Conservation (phyloP, 179 eudicot species). For the Corrigiola litoralis region DNA sequence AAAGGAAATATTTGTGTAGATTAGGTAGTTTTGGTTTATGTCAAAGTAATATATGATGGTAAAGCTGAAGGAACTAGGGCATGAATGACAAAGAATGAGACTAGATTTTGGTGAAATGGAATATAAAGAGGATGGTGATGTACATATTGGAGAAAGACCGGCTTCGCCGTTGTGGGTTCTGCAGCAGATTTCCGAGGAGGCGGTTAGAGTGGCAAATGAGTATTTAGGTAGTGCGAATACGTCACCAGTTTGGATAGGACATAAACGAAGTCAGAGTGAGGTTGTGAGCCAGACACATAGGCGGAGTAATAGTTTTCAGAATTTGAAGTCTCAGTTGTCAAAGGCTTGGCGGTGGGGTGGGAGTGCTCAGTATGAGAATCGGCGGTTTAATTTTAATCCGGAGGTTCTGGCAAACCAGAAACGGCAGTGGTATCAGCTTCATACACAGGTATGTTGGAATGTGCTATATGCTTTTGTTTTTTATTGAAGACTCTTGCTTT, state of each 20-base stretch:
- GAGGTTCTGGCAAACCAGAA: slow-evolving; percentile 89
- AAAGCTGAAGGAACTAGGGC: slow-evolving; percentile 7
- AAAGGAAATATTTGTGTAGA: neutral
- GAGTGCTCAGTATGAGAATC: slow-evolving; percentile 43
- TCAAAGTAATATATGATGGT: slow-evolving; percentile 18
- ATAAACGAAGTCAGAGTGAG: slow-evolving; percentile 62
- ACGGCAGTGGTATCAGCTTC: slow-evolving; percentile 93
- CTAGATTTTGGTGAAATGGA: slow-evolving; percentile 35
- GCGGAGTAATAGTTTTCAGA: slow-evolving; percentile 52
- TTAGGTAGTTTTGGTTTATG: slow-evolving; percentile 15
- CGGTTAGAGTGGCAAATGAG: slow-evolving; percentile 61
- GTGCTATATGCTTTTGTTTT: neutral
- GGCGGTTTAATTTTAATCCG: slow-evolving; percentile 55
- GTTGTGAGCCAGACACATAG: slow-evolving; percentile 24
- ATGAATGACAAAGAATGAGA: slow-evolving; percentile 28
- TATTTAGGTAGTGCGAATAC: slow-evolving; percentile 34
- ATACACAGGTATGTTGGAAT: slow-evolving; percentile 49
- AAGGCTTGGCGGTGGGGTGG: slow-evolving; percentile 76
- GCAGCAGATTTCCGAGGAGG: slow-evolving; percentile 65
- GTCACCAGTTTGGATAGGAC: slow-evolving; percentile 37
- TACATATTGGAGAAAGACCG: slow-evolving; percentile 38
- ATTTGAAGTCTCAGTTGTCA: slow-evolving; percentile 59
- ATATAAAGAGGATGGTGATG: slow-evolving; percentile 33
- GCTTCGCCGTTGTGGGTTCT: slow-evolving; percentile 45
- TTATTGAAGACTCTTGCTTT: neutral